Evolutionary conservation across 2,329 filamentous ascomycete species (phyloP).

Genomic region (Trichoderma guizhouense): DNA sequence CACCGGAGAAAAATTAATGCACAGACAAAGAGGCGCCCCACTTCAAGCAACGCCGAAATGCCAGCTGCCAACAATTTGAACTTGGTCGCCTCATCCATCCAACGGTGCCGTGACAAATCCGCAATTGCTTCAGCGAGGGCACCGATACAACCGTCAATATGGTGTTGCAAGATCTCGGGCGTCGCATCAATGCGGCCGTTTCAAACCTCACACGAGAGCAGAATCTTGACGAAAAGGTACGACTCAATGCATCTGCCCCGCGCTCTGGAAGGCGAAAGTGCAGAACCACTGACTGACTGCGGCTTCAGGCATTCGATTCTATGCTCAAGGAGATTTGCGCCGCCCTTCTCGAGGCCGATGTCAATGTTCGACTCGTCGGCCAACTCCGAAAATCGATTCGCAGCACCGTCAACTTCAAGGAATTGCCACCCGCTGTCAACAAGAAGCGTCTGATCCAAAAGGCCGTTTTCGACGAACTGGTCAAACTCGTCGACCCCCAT

Average conservation of each 20-base stretch:
- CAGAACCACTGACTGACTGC: constrained; percentile 1
- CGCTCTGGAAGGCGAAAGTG: not conserved
- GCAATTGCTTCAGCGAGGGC: not conserved
- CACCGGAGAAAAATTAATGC: constrained; percentile 20
- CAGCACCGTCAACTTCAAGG: constrained; percentile 87
- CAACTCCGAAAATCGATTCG: constrained; percentile 92
- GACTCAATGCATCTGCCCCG: constrained; percentile 21
- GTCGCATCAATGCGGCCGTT: constrained; percentile 96
- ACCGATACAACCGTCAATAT: constrained; percentile 47
- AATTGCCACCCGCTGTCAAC: constrained; percentile 85
- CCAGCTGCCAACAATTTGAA: constrained; percentile 15
- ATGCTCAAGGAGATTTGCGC: constrained; percentile 99
- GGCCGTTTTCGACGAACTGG: constrained; percentile 93
- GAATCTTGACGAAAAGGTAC: constrained; percentile 93
- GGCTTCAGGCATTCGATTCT: constrained; percentile 76
- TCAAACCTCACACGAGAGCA: constrained; percentile 86
- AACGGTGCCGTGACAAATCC: not conserved
- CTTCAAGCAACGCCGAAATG: constrained; percentile 12
- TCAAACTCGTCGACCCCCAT: constrained; percentile 92
- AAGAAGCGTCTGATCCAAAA: constrained; percentile 99
- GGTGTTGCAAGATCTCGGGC: constrained; percentile 98
- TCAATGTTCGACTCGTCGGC: constrained; percentile 91
- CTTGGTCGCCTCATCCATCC: constrained; percentile 5
- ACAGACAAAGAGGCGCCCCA: not conserved
- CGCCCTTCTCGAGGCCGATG: constrained; percentile 92